phyloP scores from a whole-genome alignment of 306 rosid genomes.

The Malus fusca region DNA sequence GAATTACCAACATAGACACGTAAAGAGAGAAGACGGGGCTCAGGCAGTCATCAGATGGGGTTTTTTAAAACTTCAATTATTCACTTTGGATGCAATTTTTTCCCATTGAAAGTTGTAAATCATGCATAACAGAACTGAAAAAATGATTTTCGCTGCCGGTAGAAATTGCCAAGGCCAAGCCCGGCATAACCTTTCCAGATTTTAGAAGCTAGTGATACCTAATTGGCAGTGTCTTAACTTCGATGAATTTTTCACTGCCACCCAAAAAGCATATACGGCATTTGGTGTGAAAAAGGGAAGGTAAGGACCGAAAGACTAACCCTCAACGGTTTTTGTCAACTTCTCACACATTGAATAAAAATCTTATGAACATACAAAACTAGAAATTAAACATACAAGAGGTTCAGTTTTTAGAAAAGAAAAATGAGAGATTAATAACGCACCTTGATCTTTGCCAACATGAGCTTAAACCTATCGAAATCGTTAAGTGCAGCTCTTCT shows the following conservation, averaged over 20 bases:
- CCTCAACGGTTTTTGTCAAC: neutral
- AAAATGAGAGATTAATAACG: neutral
- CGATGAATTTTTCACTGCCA: neutral
- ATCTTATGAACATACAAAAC: neutral
- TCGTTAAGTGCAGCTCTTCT: constrained; percentile 41
- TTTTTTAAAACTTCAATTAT: neutral
- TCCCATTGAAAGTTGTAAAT: neutral
- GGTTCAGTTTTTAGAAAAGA: neutral
- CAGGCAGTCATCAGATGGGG: neutral
- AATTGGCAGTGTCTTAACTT: neutral
- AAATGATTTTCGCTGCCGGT: neutral
- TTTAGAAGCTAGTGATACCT: neutral
- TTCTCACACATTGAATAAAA: neutral
- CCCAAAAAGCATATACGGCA: no score
- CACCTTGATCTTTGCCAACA: constrained; percentile 51
- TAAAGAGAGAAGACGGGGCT: neutral
- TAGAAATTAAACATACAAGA: neutral
- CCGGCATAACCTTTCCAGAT: neutral
- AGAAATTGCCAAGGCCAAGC: neutral
- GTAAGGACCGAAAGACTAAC: neutral
- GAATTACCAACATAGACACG: neutral
- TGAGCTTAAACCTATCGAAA: constrained; percentile 52
- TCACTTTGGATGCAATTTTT: neutral
- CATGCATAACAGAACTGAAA: neutral
- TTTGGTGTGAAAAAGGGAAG: neutral